Evolutionary conservation across 2,329 filamentous ascomycete species (phyloP).

Genomic region (Exophiala oligosperma): DNA sequence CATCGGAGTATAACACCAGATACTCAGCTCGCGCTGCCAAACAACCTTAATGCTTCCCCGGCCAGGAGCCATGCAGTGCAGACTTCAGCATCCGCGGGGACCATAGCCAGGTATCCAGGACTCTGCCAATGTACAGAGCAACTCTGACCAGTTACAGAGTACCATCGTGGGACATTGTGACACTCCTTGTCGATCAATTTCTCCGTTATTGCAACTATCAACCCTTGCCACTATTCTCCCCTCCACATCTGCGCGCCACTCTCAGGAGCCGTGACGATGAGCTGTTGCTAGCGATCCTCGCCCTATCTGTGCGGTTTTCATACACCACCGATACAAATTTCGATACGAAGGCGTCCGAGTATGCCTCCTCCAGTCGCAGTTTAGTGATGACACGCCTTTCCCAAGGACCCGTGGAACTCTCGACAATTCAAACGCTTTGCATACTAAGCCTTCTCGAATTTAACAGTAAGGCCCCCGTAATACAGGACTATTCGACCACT

Average conservation of each 20-base stretch:
- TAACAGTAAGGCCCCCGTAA: slow-evolving; percentile 35
- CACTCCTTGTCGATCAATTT: slow-evolving; percentile 30
- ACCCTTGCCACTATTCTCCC: slow-evolving; percentile 35
- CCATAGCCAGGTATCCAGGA: background rate
- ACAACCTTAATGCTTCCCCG: background rate
- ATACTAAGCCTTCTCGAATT: slow-evolving; percentile 44
- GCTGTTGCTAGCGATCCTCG: slow-evolving; percentile 34
- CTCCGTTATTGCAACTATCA: slow-evolving; percentile 37
- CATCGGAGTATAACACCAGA: background rate
- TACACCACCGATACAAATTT: background rate
- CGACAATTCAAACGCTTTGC: slow-evolving; percentile 45
- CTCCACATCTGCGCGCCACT: slow-evolving; percentile 19
- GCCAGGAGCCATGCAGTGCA: background rate
- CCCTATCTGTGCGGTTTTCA: slow-evolving; percentile 34
- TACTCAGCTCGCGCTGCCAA: background rate
- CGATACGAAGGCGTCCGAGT: background rate
- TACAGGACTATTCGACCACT: background rate
- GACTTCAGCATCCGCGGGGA: too few species aligned
- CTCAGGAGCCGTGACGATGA: slow-evolving; percentile 30
- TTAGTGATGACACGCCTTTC: slow-evolving; percentile 42
- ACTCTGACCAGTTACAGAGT: slow-evolving; percentile 8
- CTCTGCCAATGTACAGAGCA: background rate
- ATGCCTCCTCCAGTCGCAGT: slow-evolving; percentile 27
- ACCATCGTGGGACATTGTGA: slow-evolving; percentile 6
- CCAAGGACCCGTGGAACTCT: slow-evolving; percentile 43